phyloP scores from a whole-genome alignment of 768 basidiomycete species.

The Auricularia sp. region DNA sequence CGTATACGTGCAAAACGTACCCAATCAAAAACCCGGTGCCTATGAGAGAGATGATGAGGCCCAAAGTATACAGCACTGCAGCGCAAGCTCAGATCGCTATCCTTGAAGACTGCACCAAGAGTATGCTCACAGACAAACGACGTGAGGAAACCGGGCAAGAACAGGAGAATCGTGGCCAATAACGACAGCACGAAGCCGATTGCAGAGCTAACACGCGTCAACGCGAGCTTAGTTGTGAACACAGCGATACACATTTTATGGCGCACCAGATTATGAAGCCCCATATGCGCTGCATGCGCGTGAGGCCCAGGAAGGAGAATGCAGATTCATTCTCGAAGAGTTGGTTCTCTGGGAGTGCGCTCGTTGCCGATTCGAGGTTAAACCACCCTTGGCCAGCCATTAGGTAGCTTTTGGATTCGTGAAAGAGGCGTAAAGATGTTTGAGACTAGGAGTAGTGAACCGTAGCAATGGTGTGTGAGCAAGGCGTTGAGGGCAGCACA shows the following conservation, averaged over 20 bases:
- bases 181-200: constrained; percentile 74
- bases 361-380: constrained; percentile 63
- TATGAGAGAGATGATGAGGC: constrained; percentile 70
- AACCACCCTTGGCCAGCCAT: constrained; percentile 74
- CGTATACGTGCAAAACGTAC: constrained; percentile 35
- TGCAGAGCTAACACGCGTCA: constrained; percentile 40
- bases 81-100: neutral
- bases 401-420: neutral
- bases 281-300: constrained; percentile 72
- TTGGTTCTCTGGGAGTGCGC: constrained; percentile 61
- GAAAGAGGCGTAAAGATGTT: neutral
- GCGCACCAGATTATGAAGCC: constrained; percentile 78
- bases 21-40: constrained; percentile 90
- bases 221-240: neutral
- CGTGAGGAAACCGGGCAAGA: constrained; percentile 48
- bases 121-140: constrained; percentile 63
- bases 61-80: constrained; percentile 71
- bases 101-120: neutral
- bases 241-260: neutral
- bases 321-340: constrained; percentile 88
- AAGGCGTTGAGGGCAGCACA: neutral
- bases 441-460: too few relatives aligned
- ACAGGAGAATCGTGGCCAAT: constrained; percentile 67
- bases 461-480: too few relatives aligned
- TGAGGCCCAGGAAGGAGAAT: constrained; percentile 69